A percentile compares a stretch with the other conserved stretches of the same genome.
phyloP scores from a whole-genome alignment of 805 yeast species.

The Huiozyma naganishii region DNA sequence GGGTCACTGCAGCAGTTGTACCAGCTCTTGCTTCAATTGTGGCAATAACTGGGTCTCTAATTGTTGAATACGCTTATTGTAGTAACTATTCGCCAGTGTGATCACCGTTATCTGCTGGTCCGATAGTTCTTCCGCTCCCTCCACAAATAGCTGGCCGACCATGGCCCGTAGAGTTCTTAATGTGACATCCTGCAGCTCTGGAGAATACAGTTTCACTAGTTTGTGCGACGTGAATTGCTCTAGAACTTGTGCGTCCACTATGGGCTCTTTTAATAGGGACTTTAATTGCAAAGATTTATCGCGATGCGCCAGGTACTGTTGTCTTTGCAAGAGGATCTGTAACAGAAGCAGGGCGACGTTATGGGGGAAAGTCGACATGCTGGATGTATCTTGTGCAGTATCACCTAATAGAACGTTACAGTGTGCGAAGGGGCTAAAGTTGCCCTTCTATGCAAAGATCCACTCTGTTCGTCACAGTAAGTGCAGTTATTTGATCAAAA shows the following conservation, averaged over 20 bases:
- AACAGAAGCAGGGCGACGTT: constrained; percentile 19
- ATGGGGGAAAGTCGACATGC: constrained; percentile 5
- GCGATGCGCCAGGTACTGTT: constrained; percentile 16
- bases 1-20: background rate
- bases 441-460: too few species aligned
- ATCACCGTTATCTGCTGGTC: constrained; percentile 14
- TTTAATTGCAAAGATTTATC: constrained; percentile 11
- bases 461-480: too few species aligned
- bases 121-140: background rate
- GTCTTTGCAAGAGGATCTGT: constrained; percentile 21
- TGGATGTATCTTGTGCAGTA: background rate
- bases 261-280: constrained; percentile 15
- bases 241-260: constrained; percentile 16
- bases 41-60: constrained; percentile 17
- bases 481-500: too few species aligned
- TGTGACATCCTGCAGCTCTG: constrained; percentile 14
- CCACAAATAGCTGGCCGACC: constrained; percentile 14
- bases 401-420: background rate
- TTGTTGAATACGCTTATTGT: constrained; percentile 15
- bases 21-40: constrained; percentile 7
- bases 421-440: too few species aligned
- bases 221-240: constrained; percentile 15
- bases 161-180: constrained; percentile 14
- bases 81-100: constrained; percentile 22
- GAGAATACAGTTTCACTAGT: constrained; percentile 16